A percentile compares a stretch with the other conserved stretches of the same genome.
Conservation (phyloP, 2,329 filamentous ascomycete species). For the Stemphylium vesicarium region DNA sequence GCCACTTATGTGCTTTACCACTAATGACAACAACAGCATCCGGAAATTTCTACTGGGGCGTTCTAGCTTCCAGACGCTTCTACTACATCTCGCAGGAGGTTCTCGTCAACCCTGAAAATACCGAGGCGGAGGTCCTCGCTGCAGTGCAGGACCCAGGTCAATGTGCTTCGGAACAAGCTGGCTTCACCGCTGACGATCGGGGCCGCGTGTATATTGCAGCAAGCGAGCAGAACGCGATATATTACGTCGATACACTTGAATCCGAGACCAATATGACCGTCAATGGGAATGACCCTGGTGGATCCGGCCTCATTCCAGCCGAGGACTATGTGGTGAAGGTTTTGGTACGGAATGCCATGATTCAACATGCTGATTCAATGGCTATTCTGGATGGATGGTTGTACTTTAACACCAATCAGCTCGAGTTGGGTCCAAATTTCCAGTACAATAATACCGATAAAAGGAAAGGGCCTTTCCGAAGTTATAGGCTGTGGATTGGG, state of each 20-base stretch:
- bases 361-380: slow-evolving; percentile 53
- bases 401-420: slow-evolving; percentile 54
- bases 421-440: slow-evolving; percentile 44
- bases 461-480: slow-evolving; percentile 47
- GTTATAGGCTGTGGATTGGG: slow-evolving; percentile 46
- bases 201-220: slow-evolving; percentile 52
- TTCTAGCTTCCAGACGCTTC: slow-evolving; percentile 50
- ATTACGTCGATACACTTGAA: slow-evolving; percentile 51
- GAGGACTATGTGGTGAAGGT: slow-evolving; percentile 51
- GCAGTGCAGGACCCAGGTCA: slow-evolving; percentile 51
- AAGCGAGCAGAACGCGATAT: slow-evolving; percentile 54
- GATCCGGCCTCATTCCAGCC: slow-evolving; percentile 40
- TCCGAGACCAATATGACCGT: slow-evolving; percentile 44
- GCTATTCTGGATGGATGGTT: slow-evolving; percentile 52
- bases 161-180: slow-evolving; percentile 51
- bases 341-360: slow-evolving; percentile 49
- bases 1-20: neutral
- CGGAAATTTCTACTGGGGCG: slow-evolving; percentile 54
- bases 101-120: slow-evolving; percentile 39
- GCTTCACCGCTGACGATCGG: slow-evolving; percentile 52
- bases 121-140: slow-evolving; percentile 46
- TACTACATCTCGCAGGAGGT: slow-evolving; percentile 50
- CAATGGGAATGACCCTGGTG: slow-evolving; percentile 44
- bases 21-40: slow-evolving; percentile 28
- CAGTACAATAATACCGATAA: slow-evolving; percentile 51